Base-by-base conservation (phyloP, 1,139 yeast genomes). In the Kodamaea ohmeri region DNA sequence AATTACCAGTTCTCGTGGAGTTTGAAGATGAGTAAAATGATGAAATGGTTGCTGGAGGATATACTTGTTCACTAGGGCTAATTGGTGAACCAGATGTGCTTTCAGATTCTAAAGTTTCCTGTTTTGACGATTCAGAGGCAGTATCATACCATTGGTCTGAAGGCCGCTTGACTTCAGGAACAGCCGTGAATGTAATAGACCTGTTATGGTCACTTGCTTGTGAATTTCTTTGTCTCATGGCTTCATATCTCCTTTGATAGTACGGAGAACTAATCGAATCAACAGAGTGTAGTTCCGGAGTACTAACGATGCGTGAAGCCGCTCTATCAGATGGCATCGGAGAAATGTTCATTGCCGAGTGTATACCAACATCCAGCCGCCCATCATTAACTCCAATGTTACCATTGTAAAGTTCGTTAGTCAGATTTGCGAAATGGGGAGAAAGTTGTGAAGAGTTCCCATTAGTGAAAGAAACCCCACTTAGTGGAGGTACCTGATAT, bases 71-170 rank as follows among this genome's bases (percentile, higher is more conserved):
- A n/a, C n/a, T n/a, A n/a, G n/a, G n/a, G n/a, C n/a, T n/a, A n/a
- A n/a, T n/a, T n/a, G n/a, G n/a, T n/a, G n/a, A n/a, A n/a, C n/a
- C n/a, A n/a, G n/a, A n/a, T n/a, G n/a, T n/a, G n/a, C n/a, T n/a
- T n/a, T n/a, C n/a, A n/a, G n/a, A n/a, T n/a, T n/a, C n/a, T n/a
- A n/a, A n/a, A n/a, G n/a, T n/a, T n/a, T n/a, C 17, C 20, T 27
- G 7, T 16, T 27, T 21, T 4, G 21, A 12, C 4, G 32, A 8
- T 9, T 29, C 32, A n/a, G 32, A 29, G 5, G 32, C 25, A 6
- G 32, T 29, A 29, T 29, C 32, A n/a, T 29, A 29, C 32, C 32
- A 29, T n/a, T 29, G 32, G 15, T 29, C 32, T 4, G 16, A 12
- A 4, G 28, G 12, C 6, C 17, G 28, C 28, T 13, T 12, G 16